phyloP scores from a whole-genome alignment of 1,139 yeast species.

The Protomyces gravidus region DNA sequence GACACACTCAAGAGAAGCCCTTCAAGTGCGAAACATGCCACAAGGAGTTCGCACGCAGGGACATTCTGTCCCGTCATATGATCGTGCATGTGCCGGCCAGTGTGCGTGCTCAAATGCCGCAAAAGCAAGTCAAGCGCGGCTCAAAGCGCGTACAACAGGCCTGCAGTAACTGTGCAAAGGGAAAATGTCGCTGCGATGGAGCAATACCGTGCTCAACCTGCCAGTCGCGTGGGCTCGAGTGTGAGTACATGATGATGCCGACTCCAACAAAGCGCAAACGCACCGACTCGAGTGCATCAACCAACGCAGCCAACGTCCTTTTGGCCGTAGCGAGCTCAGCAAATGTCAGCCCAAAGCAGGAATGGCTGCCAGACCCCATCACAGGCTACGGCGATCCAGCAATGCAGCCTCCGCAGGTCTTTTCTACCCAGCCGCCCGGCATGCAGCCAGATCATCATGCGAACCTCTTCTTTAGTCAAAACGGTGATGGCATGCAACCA shows the following conservation, averaged over 20 bases:
- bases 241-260: slow-evolving; percentile 14
- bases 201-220: slow-evolving; percentile 24
- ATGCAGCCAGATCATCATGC: slow-evolving; percentile 2
- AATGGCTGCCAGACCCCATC: slow-evolving; percentile 11
- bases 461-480: slow-evolving; percentile 7
- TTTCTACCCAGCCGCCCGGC: slow-evolving; percentile 13
- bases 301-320: slow-evolving; percentile 22
- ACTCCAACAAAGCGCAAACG: slow-evolving; percentile 24
- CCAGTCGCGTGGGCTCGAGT: slow-evolving; percentile 14
- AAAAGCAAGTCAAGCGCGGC: slow-evolving; percentile 21
- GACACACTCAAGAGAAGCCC: slow-evolving; percentile 26
- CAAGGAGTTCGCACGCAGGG: slow-evolving; percentile 24
- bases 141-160: slow-evolving; percentile 25
- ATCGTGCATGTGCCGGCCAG: slow-evolving; percentile 25
- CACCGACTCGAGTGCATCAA: slow-evolving; percentile 25
- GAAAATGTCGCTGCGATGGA: slow-evolving; percentile 27
- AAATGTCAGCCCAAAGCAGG: slow-evolving; percentile 22
- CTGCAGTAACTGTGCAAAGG: slow-evolving; percentile 24
- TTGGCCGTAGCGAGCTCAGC: slow-evolving; percentile 24
- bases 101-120: slow-evolving; percentile 25
- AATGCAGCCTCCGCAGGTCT: slow-evolving; percentile 25
- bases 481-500: background rate
- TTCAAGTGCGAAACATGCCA: slow-evolving; percentile 25
- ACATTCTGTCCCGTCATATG: slow-evolving; percentile 20
- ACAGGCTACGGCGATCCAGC: slow-evolving; percentile 5